Evolutionary conservation across 2,329 filamentous ascomycete genomes (phyloP).

Genomic region (Calonectria pseudoturangicola): DNA sequence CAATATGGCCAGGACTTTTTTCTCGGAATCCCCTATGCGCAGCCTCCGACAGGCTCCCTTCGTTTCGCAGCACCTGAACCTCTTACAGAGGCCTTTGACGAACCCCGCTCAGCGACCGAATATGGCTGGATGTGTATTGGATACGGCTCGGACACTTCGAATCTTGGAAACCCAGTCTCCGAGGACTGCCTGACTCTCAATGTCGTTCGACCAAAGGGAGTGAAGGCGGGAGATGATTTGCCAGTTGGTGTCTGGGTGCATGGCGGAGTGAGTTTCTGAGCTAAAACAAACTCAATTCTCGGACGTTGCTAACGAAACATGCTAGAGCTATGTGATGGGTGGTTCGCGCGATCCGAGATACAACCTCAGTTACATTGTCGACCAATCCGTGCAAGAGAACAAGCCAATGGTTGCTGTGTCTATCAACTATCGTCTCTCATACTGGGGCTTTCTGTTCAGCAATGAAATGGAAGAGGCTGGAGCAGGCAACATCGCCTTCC

Average conservation of each 20-base stretch:
- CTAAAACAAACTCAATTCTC: neutral
- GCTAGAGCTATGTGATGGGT: constrained; percentile 52
- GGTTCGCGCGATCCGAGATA: constrained; percentile 65
- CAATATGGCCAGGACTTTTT: constrained; percentile 68
- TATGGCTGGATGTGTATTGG: constrained; percentile 70
- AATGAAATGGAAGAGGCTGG: constrained; percentile 64
- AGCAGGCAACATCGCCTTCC: constrained; percentile 69
- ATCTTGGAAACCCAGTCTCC: constrained; percentile 46
- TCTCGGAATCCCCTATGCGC: constrained; percentile 74
- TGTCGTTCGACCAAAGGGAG: constrained; percentile 50
- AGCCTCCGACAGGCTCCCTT: constrained; percentile 69
- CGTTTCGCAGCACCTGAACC: constrained; percentile 72
- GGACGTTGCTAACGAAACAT: constrained; percentile 33
- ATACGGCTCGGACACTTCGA: constrained; percentile 64
- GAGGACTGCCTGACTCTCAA: constrained; percentile 55
- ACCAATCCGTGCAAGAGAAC: constrained; percentile 66
- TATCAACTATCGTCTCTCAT: constrained; percentile 70
- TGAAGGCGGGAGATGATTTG: constrained; percentile 62
- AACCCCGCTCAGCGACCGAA: constrained; percentile 63
- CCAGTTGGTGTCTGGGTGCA: constrained; percentile 78
- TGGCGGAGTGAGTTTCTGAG: constrained; percentile 57
- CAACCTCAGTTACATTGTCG: constrained; percentile 76
- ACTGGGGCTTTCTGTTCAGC: constrained; percentile 72
- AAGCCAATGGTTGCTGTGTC: constrained; percentile 70
- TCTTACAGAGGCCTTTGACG: constrained; percentile 67